A percentile compares a stretch with the other conserved stretches of the same genome.
phyloP scores from a whole-genome alignment of 2,329 filamentous ascomycete species.

The Neoarthrinium moseri region DNA sequence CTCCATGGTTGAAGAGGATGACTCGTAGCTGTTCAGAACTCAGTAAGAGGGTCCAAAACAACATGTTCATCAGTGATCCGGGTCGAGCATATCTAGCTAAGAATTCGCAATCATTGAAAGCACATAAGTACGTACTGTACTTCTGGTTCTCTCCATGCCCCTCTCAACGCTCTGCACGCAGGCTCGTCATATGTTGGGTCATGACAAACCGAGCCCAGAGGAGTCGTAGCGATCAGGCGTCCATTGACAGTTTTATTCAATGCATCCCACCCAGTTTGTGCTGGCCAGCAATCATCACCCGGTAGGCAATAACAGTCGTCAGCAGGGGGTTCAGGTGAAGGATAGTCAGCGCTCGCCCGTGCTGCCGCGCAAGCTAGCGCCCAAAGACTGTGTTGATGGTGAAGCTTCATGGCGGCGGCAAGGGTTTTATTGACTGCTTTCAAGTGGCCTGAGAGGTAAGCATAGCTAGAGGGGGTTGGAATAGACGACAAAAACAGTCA shows the following conservation, averaged over 20 bases:
- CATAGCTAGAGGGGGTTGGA: too few species aligned
- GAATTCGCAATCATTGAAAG: background rate
- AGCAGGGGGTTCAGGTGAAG: too few species aligned
- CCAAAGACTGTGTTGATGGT: too few species aligned
- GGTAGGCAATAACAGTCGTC: conserved; percentile 1
- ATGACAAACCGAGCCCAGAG: conserved; percentile 46
- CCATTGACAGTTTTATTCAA: conserved; percentile 46
- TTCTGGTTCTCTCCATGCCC: background rate
- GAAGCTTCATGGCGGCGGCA: too few species aligned
- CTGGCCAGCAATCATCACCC: background rate
- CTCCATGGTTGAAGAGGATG: background rate
- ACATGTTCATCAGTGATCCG: too few species aligned
- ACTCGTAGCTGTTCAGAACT: background rate
- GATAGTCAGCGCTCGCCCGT: too few species aligned
- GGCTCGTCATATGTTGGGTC: conserved; percentile 32
- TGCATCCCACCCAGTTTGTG: conserved; percentile 9
- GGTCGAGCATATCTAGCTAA: too few species aligned
- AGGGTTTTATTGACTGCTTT: too few species aligned
- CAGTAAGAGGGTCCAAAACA: too few species aligned
- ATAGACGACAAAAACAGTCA: too few species aligned
- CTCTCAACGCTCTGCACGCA: background rate
- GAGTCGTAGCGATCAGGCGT: conserved; percentile 41
- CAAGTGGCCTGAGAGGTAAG: too few species aligned
- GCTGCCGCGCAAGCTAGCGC: too few species aligned
- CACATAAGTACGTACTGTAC: background rate